Conservation (phyloP, 164 flowering plant genomes). For the Vitis cinerea region DNA sequence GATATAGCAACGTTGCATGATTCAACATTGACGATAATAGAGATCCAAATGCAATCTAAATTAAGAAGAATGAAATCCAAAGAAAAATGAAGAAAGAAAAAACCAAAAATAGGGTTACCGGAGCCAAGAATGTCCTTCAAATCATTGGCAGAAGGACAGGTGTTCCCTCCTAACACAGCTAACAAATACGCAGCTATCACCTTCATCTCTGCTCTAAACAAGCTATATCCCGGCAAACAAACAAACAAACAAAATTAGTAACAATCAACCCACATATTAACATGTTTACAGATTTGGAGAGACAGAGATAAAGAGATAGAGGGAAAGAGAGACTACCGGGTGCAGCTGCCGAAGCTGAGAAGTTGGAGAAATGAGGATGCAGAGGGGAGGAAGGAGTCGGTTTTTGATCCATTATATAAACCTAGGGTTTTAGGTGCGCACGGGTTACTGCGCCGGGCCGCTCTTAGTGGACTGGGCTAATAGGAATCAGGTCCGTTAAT, state of each 20-base stretch:
- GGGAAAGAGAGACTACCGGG: too few relatives aligned
- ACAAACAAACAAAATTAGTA: not conserved
- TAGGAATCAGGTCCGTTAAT: too few relatives aligned
- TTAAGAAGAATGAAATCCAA: not conserved
- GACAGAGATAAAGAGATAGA: too few relatives aligned
- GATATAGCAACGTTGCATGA: too few relatives aligned
- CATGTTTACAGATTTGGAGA: too few relatives aligned
- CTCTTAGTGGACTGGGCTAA: too few relatives aligned
- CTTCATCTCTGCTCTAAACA: slow-evolving; percentile 12
- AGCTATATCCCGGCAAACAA: not conserved
- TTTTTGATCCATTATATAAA: too few relatives aligned
- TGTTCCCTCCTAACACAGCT: slow-evolving; percentile 22
- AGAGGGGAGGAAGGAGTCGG: too few relatives aligned
- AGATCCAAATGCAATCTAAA: not conserved
- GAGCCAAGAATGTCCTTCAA: slow-evolving; percentile 18
- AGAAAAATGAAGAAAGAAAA: not conserved
- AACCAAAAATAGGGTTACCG: not conserved
- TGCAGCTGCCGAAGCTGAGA: too few relatives aligned
- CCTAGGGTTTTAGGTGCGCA: too few relatives aligned
- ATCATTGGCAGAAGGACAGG: slow-evolving; percentile 12
- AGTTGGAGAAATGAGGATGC: too few relatives aligned
- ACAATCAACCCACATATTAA: not conserved
- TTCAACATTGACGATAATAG: not conserved
- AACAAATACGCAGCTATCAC: slow-evolving; percentile 19
- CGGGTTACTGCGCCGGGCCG: too few relatives aligned